Evolutionary conservation across 1,284 basidiomycete species (phyloP).

Genomic region (Tilletia setariae): DNA sequence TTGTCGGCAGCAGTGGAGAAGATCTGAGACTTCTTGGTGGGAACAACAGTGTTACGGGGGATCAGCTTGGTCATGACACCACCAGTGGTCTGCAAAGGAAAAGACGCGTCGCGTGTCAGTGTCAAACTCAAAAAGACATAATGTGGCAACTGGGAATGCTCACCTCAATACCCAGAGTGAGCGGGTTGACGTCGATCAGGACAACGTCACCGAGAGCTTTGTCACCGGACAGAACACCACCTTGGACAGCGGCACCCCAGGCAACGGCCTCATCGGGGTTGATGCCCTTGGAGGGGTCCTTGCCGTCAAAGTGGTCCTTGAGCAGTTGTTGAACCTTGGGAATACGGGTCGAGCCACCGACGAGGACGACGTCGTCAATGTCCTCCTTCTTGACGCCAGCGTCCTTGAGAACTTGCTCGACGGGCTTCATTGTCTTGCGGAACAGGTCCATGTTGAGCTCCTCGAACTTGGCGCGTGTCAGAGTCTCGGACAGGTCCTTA

Average conservation of each 20-base stretch:
- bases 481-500: slow-evolving; percentile 93
- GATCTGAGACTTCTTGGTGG: slow-evolving; percentile 95
- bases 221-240: slow-evolving; percentile 87
- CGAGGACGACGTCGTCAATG: slow-evolving; percentile 80
- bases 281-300: slow-evolving; percentile 87
- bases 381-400: slow-evolving; percentile 96
- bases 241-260: slow-evolving; percentile 95
- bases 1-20: slow-evolving; percentile 69
- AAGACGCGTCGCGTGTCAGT: background rate
- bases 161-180: slow-evolving; percentile 85
- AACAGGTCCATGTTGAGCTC: slow-evolving; percentile 98
- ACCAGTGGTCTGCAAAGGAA: slow-evolving; percentile 68
- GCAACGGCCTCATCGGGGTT: slow-evolving; percentile 76
- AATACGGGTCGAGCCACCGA: slow-evolving; percentile 97
- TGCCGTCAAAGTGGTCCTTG: slow-evolving; percentile 83
- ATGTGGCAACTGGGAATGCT: background rate
- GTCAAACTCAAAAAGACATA: background rate
- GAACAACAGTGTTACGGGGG: slow-evolving; percentile 93
- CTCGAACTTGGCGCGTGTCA: slow-evolving; percentile 97
- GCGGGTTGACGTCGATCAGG: slow-evolving; percentile 90
- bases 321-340: slow-evolving; percentile 96
- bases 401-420: slow-evolving; percentile 97
- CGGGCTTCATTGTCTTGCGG: slow-evolving; percentile 98
- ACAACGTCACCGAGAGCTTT: slow-evolving; percentile 77
- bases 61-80: slow-evolving; percentile 98